Evolutionary conservation across 2,329 filamentous ascomycete genomes (phyloP), one percentile per base, ranked within the genome.

Genomic region (Rhexocercosporidium sp.): DNA sequence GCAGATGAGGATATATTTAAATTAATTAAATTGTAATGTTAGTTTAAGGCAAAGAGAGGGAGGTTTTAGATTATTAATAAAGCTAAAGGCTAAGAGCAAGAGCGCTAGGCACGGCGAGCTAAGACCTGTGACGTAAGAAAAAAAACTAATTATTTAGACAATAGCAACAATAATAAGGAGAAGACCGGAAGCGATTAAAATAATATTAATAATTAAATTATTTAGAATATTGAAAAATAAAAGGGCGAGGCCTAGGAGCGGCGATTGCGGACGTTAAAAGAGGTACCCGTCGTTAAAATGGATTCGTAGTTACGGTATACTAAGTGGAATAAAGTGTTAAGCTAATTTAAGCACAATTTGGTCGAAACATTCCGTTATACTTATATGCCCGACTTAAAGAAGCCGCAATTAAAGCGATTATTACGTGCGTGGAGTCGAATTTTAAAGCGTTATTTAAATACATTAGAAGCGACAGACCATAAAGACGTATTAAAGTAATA

Each of bases 361-460:
- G n/a, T n/a, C n/a, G n/a, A n/a, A n/a, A n/a, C n/a, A n/a, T n/a
- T n/a, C n/a, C n/a, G n/a, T n/a, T n/a, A n/a, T n/a, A n/a, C n/a
- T n/a, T n/a, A n/a, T n/a, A n/a, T n/a, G n/a, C n/a, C n/a, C n/a
- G n/a, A n/a, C n/a, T n/a, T n/a, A n/a, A n/a, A n/a, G n/a, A n/a
- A n/a, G n/a, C n/a, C n/a, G n/a, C n/a, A n/a, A n/a, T n/a, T n/a
- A n/a, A n/a, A n/a, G n/a, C n/a, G n/a, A n/a, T n/a, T n/a, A 41
- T 41, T 41, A 6, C 39, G 39, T 41, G 16, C 16, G 16, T 51
- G 25, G 18, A 51, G 22, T 51, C 1, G 47, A 51, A 51, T 51
- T 51, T 51, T 51, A 22, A 3, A 51, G 47, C 20, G 20, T 51
- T 51, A 51, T 51, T 51, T 51, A 51, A 51, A 51, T 51, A 51